These are phyloP conservation scores for Clarireedia paspali DNA, from an alignment of 2,329 filamentous ascomycete genomes.

Conservation along the genomic window DNA sequence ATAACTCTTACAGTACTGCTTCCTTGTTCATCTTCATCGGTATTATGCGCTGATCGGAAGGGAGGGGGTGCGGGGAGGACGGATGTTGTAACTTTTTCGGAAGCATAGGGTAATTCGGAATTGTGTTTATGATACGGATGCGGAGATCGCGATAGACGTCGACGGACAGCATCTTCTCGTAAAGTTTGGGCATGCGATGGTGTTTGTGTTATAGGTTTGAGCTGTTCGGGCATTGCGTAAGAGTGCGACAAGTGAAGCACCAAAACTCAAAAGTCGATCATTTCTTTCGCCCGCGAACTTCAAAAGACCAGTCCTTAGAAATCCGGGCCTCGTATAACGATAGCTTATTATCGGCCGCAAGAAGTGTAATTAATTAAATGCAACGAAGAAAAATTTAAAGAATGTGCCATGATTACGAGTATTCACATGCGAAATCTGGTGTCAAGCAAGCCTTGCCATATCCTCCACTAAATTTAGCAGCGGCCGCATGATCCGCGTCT, in stretches of 20 bases:
- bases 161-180: slow-evolving; percentile 7
- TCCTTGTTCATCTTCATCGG: slow-evolving; percentile 25
- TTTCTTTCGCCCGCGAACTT: not conserved
- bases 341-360: too few relatives aligned
- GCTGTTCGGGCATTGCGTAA: slow-evolving; percentile 8
- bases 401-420: not conserved
- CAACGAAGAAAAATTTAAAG: not conserved
- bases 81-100: slow-evolving; percentile 31
- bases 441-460: not conserved
- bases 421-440: not conserved
- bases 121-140: slow-evolving; percentile 59
- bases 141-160: slow-evolving; percentile 44
- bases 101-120: slow-evolving; percentile 46
- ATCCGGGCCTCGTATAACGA: too few relatives aligned
- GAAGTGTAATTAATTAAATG: too few relatives aligned
- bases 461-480: not conserved
- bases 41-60: slow-evolving; percentile 23
- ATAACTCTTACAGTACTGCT: slow-evolving; percentile 9
- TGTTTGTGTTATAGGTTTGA: slow-evolving; percentile 1
- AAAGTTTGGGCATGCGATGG: slow-evolving; percentile 8
- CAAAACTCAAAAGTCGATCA: not conserved
- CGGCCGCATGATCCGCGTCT: too few relatives aligned
- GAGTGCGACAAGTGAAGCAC: not conserved
- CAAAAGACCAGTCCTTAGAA: not conserved
- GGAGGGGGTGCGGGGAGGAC: slow-evolving; percentile 20